These are phyloP conservation scores for Physaria fendleri DNA, from an alignment of 345 rosid genomes.

Conservation along the genomic window DNA sequence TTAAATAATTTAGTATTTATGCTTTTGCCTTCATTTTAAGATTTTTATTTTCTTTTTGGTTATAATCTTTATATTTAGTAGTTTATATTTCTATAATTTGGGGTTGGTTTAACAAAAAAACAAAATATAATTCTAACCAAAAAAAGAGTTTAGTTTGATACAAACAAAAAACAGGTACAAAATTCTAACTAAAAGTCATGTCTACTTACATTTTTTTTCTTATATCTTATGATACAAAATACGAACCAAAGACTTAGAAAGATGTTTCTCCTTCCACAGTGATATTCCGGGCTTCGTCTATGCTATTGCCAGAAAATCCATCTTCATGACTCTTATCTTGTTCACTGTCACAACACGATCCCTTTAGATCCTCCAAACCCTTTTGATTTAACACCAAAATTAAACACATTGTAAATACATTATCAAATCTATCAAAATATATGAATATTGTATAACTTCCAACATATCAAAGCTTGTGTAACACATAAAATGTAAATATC, in stretches of 20 bases:
- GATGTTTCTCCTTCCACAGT: slow-evolving; percentile 14
- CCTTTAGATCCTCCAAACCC: slow-evolving; percentile 91
- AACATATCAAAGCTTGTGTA: background rate
- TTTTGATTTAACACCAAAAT: slow-evolving; percentile 14
- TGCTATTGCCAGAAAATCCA: slow-evolving; percentile 9
- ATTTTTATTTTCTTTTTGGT: too few relatives aligned
- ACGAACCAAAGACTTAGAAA: slow-evolving; percentile 9
- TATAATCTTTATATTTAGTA: too few relatives aligned
- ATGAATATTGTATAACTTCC: background rate
- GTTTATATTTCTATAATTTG: too few relatives aligned
- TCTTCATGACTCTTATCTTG: slow-evolving; percentile 20
- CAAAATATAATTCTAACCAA: too few relatives aligned
- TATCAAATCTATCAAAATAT: background rate
- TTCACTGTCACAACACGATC: slow-evolving; percentile 24
- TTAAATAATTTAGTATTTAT: too few relatives aligned
- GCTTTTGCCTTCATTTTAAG: too few relatives aligned
- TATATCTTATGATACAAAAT: background rate
- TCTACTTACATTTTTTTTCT: slow-evolving; percentile 17
- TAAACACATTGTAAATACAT: slow-evolving; percentile 4
- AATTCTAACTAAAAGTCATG: background rate
- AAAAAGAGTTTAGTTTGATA: background rate
- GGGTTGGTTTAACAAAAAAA: too few relatives aligned
- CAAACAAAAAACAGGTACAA: background rate
- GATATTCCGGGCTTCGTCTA: slow-evolving; percentile 2
- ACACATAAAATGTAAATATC: background rate